Evolutionary conservation across 257 asterid species (phyloP), one percentile per base, ranked within the genome.

Genomic region (Leptodermis oblonga): DNA sequence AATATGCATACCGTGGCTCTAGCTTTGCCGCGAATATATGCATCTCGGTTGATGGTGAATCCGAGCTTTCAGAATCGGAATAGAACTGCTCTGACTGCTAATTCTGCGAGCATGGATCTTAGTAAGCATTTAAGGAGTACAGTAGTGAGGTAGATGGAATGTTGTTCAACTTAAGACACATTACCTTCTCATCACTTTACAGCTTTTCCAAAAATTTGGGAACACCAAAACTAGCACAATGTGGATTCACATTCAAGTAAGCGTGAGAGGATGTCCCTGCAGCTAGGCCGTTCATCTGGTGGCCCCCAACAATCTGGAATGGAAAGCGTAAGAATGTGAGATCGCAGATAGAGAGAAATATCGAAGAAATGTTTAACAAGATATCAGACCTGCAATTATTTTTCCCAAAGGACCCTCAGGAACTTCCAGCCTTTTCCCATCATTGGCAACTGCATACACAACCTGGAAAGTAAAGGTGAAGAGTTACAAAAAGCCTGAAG

Each of bases 281-380:
- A 86, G 83, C 73, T 79, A 1, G 97, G 97, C 65, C 96, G 86
- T 76, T 84, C 96, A 70, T 89, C 90, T 49, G 96, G 93, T 68
- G 78, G 92, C 7, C 85, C 92, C 97, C 97, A 92, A 75, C 97
- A 92, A 79, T 92, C 97, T 92, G 79, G 48, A 75, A 74, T 46
- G n/a, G 76, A 45, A 31, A 68, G 59, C 62, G 17, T 39, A 59
- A 42, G 14, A 51, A 43, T 30, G 54, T 55, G n/a, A 48, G 73
- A 20, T 34, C 22, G 25, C 31, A 70, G 62, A 49, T 30, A 9
- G 37, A 22, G n/a, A 54, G 26, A 8, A 7, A 64, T 23, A 20
- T 8, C n/a, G 20, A 2, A 58, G 25, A n/a, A 55, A 64, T 49
- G 55, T 41, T 12, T 68, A 22, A 7, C 5, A 56, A 65, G 3